Conservation (phyloP, 2,329 filamentous ascomycete species). For the Pyrenophora tritici-repentis region DNA sequence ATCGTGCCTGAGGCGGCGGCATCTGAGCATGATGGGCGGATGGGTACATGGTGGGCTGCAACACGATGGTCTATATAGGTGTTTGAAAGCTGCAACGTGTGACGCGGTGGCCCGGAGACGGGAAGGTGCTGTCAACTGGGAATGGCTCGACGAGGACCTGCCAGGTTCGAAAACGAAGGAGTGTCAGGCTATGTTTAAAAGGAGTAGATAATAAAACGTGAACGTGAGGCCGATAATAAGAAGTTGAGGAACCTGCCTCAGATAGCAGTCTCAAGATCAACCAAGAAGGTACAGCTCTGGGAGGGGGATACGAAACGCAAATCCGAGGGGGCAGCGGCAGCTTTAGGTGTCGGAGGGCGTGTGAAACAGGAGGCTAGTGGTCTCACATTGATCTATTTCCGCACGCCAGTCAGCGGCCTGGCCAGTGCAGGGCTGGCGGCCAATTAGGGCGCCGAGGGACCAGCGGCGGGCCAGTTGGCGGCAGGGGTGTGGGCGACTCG, state of each 20-base stretch:
- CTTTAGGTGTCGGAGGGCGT: conserved; percentile 48
- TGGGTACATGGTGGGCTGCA: conserved; percentile 55
- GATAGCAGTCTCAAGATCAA: conserved; percentile 43
- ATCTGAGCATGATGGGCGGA: conserved; percentile 71
- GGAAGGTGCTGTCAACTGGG: conserved; percentile 26
- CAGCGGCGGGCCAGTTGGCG: conserved; percentile 9
- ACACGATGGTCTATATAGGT: conserved; percentile 39
- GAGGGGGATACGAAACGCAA: conserved; percentile 45
- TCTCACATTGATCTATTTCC: conserved; percentile 46
- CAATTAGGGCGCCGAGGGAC: conserved; percentile 25
- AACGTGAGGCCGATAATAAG: conserved; percentile 17
- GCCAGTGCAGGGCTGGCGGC: conserved; percentile 31
- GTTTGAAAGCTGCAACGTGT: conserved; percentile 37
- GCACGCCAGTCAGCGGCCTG: conserved; percentile 33
- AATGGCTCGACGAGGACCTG: conserved; percentile 44
- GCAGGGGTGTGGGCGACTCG: conserved; percentile 27
- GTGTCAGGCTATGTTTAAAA: conserved; percentile 45
- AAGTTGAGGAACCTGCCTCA: conserved; percentile 43
- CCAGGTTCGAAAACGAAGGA: conserved; percentile 44
- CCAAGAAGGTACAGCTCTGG: conserved; percentile 41
- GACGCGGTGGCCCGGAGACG: conserved; percentile 30
- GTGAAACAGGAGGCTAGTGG: conserved; percentile 48
- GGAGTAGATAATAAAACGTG: conserved; percentile 42
- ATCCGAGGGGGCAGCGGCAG: conserved; percentile 46
- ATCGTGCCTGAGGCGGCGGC: conserved; percentile 75